Percentiles rank a stretch among this genome's conserved stretches.
Conservation (phyloP, 2,329 filamentous ascomycete genomes). For the Cladosporium sp. region DNA sequence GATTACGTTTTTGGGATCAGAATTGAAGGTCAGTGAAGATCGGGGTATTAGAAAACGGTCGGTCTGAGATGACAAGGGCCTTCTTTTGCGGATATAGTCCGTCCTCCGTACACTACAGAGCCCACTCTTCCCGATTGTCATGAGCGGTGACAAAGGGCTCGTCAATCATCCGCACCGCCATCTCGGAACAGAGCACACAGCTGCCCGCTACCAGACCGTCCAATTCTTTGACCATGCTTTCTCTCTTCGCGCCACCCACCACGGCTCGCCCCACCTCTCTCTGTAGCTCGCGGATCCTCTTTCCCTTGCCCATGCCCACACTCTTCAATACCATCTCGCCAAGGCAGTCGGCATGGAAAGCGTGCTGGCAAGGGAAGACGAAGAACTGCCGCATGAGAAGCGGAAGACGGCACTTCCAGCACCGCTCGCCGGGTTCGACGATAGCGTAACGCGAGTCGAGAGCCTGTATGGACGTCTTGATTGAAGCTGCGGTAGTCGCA, state of each 20-base stretch:
- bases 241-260: constrained; percentile 57
- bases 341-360: constrained; percentile 92
- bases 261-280: constrained; percentile 69
- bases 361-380: constrained; percentile 96
- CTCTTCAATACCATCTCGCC: constrained; percentile 79
- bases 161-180: constrained; percentile 89
- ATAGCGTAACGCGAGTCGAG: constrained; percentile 90
- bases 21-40: no score
- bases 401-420: constrained; percentile 80
- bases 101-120: constrained; percentile 21
- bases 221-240: constrained; percentile 78
- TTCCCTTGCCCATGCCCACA: constrained; percentile 66
- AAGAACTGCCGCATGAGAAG: constrained; percentile 90
- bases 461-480: constrained; percentile 79
- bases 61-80: no score
- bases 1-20: no score
- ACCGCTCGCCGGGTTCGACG: constrained; percentile 91
- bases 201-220: constrained; percentile 86
- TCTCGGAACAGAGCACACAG: constrained; percentile 90
- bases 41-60: no score
- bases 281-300: constrained; percentile 80
- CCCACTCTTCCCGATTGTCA: constrained; percentile 79
- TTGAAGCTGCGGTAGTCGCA: constrained; percentile 79
- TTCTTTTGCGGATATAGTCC: no score
- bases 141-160: constrained; percentile 75